A percentile compares a stretch with the other conserved stretches of the same genome.
phyloP scores from a whole-genome alignment of 768 basidiomycete species.

The Auricularia auricula-judae region DNA sequence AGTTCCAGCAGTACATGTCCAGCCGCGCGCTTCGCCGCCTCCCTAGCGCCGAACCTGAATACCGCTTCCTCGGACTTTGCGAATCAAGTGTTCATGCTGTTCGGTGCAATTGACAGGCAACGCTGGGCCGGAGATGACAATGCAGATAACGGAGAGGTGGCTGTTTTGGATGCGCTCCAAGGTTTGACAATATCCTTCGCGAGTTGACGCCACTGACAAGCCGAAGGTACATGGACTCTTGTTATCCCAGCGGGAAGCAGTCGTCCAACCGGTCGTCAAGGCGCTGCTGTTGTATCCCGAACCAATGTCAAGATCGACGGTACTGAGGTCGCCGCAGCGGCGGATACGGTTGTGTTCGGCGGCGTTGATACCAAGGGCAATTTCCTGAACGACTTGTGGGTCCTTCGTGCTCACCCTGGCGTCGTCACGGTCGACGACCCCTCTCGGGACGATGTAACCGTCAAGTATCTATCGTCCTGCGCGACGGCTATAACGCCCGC shows the following conservation, averaged over 20 bases:
- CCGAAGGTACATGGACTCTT: conserved; percentile 51
- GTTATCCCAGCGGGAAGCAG: conserved; percentile 63
- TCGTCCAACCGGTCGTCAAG: conserved; percentile 60
- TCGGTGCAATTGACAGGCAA: conserved; percentile 55
- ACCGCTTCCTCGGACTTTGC: conserved; percentile 40
- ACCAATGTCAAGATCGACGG: conserved; percentile 12
- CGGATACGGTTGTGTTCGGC: conserved; percentile 73
- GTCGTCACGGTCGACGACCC: conserved; percentile 36
- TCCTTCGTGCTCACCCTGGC: conserved; percentile 63
- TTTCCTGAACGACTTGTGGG: conserved; percentile 67
- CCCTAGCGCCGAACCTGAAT: conserved; percentile 52
- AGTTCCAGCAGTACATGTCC: conserved; percentile 41
- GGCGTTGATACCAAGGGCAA: conserved; percentile 56
- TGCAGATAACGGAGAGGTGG: conserved; percentile 61
- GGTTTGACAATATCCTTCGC: conserved; percentile 13
- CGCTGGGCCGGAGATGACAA: conserved; percentile 58
- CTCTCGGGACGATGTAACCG: conserved; percentile 32
- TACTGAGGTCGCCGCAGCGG: conserved; percentile 46
- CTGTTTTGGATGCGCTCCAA: conserved; percentile 15
- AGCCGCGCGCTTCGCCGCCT: conserved; percentile 37
- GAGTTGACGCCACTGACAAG: background rate
- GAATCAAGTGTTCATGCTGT: conserved; percentile 56
- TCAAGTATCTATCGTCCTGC: conserved; percentile 50
- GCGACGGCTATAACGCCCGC: conserved; percentile 28
- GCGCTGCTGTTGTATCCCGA: conserved; percentile 54